Evolutionary conservation across 225 moss, liverwort and hornwort species (phyloP).

Genomic region (Asterella californica): DNA sequence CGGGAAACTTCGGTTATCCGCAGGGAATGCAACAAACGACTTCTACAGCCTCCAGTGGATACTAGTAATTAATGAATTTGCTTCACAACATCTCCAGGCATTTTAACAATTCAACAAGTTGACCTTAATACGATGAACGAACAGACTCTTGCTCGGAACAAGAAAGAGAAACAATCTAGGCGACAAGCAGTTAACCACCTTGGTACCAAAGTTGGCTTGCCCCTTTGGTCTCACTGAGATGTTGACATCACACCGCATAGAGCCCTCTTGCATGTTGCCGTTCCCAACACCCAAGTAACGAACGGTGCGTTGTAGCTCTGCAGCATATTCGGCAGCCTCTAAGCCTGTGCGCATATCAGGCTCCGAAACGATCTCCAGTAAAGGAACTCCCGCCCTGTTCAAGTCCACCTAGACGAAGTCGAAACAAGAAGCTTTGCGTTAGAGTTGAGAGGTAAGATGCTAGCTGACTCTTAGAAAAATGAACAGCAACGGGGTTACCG

Average conservation of each 20-base stretch:
- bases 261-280: conserved; percentile 99
- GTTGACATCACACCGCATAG: conserved; percentile 97
- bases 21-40: not conserved
- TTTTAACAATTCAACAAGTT: not conserved
- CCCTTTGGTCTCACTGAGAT: conserved; percentile 89
- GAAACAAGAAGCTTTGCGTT: conserved; percentile 1
- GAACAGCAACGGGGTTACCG: not conserved
- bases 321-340: conserved; percentile 97
- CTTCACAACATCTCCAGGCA: not conserved
- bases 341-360: conserved; percentile 96
- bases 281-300: conserved; percentile 92
- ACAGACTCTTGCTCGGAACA: not conserved
- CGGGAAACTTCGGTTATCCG: not conserved
- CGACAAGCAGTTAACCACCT: conserved; percentile 44
- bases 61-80: too few relatives aligned
- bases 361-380: conserved; percentile 97
- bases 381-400: conserved; percentile 92
- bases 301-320: conserved; percentile 86
- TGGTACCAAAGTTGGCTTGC: conserved; percentile 78
- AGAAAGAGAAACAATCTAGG: not conserved
- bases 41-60: not conserved
- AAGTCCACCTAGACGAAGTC: conserved; percentile 72
- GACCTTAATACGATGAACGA: not conserved
- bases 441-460: not conserved
- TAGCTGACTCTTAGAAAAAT: not conserved